A percentile compares a stretch with the other conserved stretches of the same genome.
phyloP scores from a whole-genome alignment of 2,329 filamentous ascomycete species.

The Harringtonia lauricola region DNA sequence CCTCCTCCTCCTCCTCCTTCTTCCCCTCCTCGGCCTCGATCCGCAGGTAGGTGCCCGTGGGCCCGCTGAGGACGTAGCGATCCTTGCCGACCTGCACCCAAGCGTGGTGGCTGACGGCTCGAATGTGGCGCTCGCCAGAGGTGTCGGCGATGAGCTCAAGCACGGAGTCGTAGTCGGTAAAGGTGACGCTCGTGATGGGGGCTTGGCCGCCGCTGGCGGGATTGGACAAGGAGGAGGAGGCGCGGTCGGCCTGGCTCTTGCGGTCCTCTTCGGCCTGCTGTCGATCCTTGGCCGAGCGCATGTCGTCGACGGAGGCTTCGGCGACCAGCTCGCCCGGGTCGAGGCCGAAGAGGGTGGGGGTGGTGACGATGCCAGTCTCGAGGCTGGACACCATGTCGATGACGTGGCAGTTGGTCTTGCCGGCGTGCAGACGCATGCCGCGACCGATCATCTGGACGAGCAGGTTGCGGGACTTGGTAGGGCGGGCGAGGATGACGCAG shows the following conservation, averaged over 20 bases:
- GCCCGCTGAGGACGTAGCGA: constrained; percentile 59
- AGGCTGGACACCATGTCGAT: constrained; percentile 92
- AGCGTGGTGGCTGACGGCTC: constrained; percentile 59
- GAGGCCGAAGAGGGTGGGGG: constrained; percentile 85
- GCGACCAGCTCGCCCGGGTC: constrained; percentile 71
- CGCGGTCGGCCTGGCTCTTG: neutral
- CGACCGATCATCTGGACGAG: constrained; percentile 96
- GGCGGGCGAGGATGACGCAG: constrained; percentile 77
- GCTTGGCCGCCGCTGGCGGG: neutral
- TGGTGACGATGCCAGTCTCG: constrained; percentile 75
- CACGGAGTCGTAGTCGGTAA: constrained; percentile 88
- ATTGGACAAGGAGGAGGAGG: neutral
- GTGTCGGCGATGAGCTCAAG: constrained; percentile 80
- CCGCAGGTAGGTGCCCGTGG: constrained; percentile 49
- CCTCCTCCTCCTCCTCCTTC: constrained; percentile 13
- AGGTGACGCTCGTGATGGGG: constrained; percentile 46
- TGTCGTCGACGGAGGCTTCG: constrained; percentile 49
- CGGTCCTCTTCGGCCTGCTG: neutral
- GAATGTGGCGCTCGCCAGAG: constrained; percentile 67
- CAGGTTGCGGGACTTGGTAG: constrained; percentile 85
- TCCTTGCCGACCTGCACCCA: constrained; percentile 73
- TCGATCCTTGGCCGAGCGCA: constrained; percentile 41
- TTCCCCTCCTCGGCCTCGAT: constrained; percentile 26
- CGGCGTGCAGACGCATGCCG: constrained; percentile 72
- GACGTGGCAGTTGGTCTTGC: constrained; percentile 82